Conservation (phyloP, 2,329 filamentous ascomycete species). For the Botrytis elliptica region DNA sequence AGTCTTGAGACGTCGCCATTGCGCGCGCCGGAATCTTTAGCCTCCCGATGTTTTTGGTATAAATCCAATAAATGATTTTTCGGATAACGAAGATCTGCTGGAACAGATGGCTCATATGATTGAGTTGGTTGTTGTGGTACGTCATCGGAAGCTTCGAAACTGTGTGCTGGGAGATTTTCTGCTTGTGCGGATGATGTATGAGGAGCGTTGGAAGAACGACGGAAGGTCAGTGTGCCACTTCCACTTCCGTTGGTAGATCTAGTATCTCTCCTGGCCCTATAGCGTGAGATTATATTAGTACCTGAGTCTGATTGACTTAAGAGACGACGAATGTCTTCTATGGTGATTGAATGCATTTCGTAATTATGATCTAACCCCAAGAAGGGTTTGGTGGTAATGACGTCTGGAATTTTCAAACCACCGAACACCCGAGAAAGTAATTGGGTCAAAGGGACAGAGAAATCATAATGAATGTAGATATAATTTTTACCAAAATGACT, state of each 20-base stretch:
- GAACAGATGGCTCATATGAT: slow-evolving; percentile 43
- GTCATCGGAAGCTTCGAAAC: slow-evolving; percentile 29
- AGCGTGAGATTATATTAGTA: slow-evolving; percentile 6
- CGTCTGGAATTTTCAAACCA: not conserved
- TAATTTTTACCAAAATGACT: not conserved
- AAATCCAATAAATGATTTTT: slow-evolving; percentile 68
- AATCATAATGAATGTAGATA: not conserved
- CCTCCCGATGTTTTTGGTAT: slow-evolving; percentile 55
- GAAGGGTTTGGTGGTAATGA: slow-evolving; percentile 3
- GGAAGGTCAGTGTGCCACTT: slow-evolving; percentile 56
- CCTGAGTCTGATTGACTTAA: too few relatives aligned
- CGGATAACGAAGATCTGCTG: slow-evolving; percentile 39
- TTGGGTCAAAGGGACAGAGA: not conserved
- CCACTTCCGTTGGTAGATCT: slow-evolving; percentile 50
- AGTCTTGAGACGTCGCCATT: slow-evolving; percentile 64
- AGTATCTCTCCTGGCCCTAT: slow-evolving; percentile 58
- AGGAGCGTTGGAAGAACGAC: slow-evolving; percentile 60
- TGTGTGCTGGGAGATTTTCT: slow-evolving; percentile 29
- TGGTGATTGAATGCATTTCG: not conserved
- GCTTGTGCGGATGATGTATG: slow-evolving; percentile 38
- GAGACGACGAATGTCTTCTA: not conserved
- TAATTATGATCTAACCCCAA: not conserved
- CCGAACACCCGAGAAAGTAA: not conserved
- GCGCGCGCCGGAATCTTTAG: slow-evolving; percentile 44
- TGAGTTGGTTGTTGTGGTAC: slow-evolving; percentile 40